phyloP scores from a whole-genome alignment of 371 early-diverging fungal genomes.

The Lichtheimia ornata region DNA sequence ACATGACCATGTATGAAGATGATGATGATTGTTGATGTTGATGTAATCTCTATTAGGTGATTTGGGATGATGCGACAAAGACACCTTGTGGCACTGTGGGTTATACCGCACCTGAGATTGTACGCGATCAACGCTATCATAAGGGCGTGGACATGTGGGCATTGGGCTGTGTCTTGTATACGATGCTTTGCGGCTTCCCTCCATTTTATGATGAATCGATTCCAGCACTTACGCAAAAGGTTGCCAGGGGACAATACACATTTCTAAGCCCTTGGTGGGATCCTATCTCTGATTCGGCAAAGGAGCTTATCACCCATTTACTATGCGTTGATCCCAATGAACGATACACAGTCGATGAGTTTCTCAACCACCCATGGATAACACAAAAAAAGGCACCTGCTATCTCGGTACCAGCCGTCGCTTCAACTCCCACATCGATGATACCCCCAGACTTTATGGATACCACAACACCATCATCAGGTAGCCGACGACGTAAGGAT shows the following conservation, averaged over 20 bases:
- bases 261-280: conserved; percentile 82
- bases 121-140: conserved; percentile 65
- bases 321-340: conserved; percentile 56
- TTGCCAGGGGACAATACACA: conserved; percentile 64
- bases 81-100: conserved; percentile 84
- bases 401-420: background rate
- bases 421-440: no score
- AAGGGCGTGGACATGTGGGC: conserved; percentile 86
- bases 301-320: conserved; percentile 72
- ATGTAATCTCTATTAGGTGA: conserved; percentile 64
- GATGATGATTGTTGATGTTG: background rate
- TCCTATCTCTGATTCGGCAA: conserved; percentile 61
- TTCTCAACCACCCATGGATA: conserved; percentile 86
- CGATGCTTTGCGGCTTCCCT: conserved; percentile 76
- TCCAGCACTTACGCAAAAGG: conserved; percentile 60
- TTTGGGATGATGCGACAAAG: conserved; percentile 66
- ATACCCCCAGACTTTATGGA: background rate
- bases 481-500: conserved; percentile 18
- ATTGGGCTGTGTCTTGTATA: conserved; percentile 81
- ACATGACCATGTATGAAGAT: background rate
- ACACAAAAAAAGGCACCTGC: conserved; percentile 14
- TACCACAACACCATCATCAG: background rate
- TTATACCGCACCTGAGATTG: conserved; percentile 81
- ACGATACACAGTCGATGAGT: conserved; percentile 62
- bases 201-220: conserved; percentile 77